Evolutionary conservation across 768 basidiomycete genomes (phyloP).

Genomic region (Collybia mongolica): DNA sequence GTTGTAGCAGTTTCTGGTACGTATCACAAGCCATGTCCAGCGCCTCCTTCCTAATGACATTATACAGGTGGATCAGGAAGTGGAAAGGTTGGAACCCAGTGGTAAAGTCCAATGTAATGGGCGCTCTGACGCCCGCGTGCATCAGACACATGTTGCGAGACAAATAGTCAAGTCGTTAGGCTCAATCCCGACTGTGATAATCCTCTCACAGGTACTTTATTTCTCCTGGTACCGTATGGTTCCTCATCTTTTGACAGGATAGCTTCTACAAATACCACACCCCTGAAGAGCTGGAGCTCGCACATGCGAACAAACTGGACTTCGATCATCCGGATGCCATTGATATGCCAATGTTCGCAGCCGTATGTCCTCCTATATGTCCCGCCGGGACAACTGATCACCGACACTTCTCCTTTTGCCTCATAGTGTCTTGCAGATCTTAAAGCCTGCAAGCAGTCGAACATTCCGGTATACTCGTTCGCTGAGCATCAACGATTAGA

Average conservation of each 20-base stretch:
- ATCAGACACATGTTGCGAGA: constrained; percentile 80
- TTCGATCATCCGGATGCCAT: constrained; percentile 94
- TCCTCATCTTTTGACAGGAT: constrained; percentile 51
- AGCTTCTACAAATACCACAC: constrained; percentile 89
- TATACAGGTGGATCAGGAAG: constrained; percentile 77
- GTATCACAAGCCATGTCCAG: constrained; percentile 11
- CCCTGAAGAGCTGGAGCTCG: constrained; percentile 78
- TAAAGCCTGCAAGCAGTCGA: constrained; percentile 77
- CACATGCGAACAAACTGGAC: constrained; percentile 77
- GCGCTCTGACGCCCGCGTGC: constrained; percentile 3
- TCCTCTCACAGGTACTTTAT: constrained; percentile 74
- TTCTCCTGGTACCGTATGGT: not conserved
- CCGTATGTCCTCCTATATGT: constrained; percentile 42
- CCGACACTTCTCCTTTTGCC: not conserved
- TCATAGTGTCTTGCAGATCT: constrained; percentile 80
- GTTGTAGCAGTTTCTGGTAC: constrained; percentile 83
- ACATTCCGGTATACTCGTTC: constrained; percentile 96
- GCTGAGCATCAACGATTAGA: constrained; percentile 78
- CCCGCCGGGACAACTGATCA: not conserved
- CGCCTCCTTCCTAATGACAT: not conserved
- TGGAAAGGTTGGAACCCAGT: constrained; percentile 60
- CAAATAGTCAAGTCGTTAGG: constrained; percentile 80
- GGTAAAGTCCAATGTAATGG: not conserved
- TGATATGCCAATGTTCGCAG: constrained; percentile 84
- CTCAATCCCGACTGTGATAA: constrained; percentile 86